Percentiles rank a stretch among this genome's conserved stretches.
Conservation (phyloP, 768 basidiomycete species). For the Boletus insuetus region DNA sequence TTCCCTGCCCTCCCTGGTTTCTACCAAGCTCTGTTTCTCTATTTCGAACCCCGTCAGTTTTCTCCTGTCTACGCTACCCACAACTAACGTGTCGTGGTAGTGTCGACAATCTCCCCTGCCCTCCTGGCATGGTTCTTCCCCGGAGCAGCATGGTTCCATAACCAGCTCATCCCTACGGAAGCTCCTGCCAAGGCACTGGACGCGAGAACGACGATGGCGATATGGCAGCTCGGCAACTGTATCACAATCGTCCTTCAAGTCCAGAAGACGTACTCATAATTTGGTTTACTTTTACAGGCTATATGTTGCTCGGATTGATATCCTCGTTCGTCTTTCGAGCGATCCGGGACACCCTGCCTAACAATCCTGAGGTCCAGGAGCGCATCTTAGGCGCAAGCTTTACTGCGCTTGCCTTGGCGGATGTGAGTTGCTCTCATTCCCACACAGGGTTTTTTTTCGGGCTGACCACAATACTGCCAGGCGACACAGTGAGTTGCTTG, state of each 20-base stretch:
- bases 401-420: slow-evolving; percentile 62
- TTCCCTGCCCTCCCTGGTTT: slow-evolving; percentile 63
- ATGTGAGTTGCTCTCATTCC: slow-evolving; percentile 45
- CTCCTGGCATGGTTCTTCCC: slow-evolving; percentile 51
- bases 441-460: not conserved
- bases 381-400: slow-evolving; percentile 63
- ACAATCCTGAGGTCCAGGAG: slow-evolving; percentile 62
- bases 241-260: slow-evolving; percentile 13
- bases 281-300: slow-evolving; percentile 40
- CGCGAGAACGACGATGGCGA: slow-evolving; percentile 53
- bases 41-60: slow-evolving; percentile 59
- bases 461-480: slow-evolving; percentile 32
- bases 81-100: slow-evolving; percentile 31
- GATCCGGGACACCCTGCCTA: slow-evolving; percentile 54
- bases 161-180: slow-evolving; percentile 54
- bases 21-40: slow-evolving; percentile 60
- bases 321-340: slow-evolving; percentile 68
- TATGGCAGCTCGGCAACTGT: slow-evolving; percentile 73
- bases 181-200: slow-evolving; percentile 36
- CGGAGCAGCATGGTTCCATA: slow-evolving; percentile 65
- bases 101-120: slow-evolving; percentile 49
- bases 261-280: not conserved
- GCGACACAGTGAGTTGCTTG: slow-evolving; percentile 53
- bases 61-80: slow-evolving; percentile 1
- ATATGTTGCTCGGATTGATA: slow-evolving; percentile 59